These are phyloP conservation scores for Chlorella ohadii DNA, from an alignment of 139 green algal species.

Conservation along the genomic window DNA sequence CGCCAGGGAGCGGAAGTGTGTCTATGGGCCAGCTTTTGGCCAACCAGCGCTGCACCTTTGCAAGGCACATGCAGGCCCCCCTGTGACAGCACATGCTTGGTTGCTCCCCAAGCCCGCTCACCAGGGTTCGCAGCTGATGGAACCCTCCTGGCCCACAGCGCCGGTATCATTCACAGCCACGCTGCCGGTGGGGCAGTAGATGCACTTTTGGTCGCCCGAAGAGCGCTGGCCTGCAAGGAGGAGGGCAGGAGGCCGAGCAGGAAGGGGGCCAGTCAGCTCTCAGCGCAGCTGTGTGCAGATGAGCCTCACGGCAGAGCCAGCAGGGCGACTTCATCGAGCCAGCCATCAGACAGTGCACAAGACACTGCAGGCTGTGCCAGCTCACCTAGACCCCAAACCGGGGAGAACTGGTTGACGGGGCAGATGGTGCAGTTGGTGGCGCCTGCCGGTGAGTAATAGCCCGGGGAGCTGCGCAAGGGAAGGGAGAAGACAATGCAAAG, in stretches of 20 bases:
- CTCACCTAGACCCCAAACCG: conserved; percentile 4
- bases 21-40: no score
- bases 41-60: no score
- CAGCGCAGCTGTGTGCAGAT: no score
- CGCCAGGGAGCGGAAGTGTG: background rate
- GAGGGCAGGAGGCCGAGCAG: background rate
- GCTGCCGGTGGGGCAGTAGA: conserved; percentile 4
- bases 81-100: no score
- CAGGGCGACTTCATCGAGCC: no score
- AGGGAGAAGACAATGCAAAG: background rate
- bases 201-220: background rate
- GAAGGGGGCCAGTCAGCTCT: no score
- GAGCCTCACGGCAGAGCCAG: no score
- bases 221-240: background rate
- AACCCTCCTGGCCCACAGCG: background rate
- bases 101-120: no score
- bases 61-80: no score
- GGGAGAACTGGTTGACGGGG: conserved; percentile 18
- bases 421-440: conserved; percentile 5
- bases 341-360: no score
- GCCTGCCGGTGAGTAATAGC: background rate
- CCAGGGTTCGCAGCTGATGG: conserved; percentile 3
- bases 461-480: background rate
- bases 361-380: no score
- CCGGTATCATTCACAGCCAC: background rate